These are phyloP conservation scores for Globisporangium lucens DNA, from an alignment of 352 stramenopile genomes.

Conservation along the genomic window DNA sequence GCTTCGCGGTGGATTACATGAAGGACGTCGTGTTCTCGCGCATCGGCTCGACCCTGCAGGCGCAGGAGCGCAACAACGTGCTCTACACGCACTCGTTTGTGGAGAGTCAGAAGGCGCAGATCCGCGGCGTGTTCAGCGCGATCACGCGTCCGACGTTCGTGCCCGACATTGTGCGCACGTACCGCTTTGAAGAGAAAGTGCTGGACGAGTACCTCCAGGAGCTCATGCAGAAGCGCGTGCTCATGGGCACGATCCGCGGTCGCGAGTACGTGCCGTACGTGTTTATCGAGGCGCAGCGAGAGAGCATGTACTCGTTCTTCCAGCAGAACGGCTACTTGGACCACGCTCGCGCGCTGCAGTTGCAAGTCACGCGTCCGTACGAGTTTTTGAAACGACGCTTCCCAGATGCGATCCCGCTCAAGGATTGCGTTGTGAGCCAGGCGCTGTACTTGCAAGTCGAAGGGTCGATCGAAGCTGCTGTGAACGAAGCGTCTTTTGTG, in stretches of 20 bases:
- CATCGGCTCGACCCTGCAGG: constrained; percentile 58
- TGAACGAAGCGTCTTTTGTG: constrained; percentile 65
- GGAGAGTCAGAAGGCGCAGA: constrained; percentile 50
- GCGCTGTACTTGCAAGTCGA: constrained; percentile 65
- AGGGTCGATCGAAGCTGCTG: constrained; percentile 59
- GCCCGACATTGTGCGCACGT: constrained; percentile 51
- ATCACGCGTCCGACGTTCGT: constrained; percentile 69
- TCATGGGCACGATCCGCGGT: constrained; percentile 62
- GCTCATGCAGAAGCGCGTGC: constrained; percentile 45
- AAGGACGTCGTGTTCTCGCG: constrained; percentile 60
- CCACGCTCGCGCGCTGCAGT: constrained; percentile 45
- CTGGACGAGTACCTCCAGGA: constrained; percentile 56
- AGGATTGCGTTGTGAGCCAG: constrained; percentile 62
- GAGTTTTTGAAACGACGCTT: constrained; percentile 78
- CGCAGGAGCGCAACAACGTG: constrained; percentile 59
- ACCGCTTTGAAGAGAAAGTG: constrained; percentile 64
- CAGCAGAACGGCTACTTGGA: constrained; percentile 81
- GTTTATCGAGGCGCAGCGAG: constrained; percentile 70
- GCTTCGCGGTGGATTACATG: constrained; percentile 84
- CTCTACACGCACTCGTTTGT: constrained; percentile 81
- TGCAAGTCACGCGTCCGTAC: constrained; percentile 62
- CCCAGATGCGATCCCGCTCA: constrained; percentile 57
- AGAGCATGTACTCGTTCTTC: constrained; percentile 85
- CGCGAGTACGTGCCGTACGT: constrained; percentile 78
- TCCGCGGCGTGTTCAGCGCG: constrained; percentile 63